phyloP scores from a whole-genome alignment of 2,329 filamentous ascomycete genomes.

The Paecilomyces variotii region DNA sequence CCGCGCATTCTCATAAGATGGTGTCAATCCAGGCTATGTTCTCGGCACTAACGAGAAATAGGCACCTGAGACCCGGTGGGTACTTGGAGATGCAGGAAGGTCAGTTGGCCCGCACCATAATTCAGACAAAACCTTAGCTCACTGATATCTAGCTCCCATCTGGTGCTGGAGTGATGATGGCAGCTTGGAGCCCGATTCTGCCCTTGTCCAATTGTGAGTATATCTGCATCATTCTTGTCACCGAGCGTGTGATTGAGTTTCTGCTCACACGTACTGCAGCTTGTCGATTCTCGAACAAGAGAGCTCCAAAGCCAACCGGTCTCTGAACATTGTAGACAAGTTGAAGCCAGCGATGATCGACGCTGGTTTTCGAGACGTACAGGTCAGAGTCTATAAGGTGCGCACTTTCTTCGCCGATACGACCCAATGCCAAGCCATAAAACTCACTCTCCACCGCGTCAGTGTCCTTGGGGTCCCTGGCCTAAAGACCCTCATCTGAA shows the following conservation, averaged over 20 bases:
- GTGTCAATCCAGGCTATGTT: not conserved
- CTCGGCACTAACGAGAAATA: not conserved
- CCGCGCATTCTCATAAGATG: not conserved
- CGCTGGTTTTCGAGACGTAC: not conserved
- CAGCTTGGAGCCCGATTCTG: constrained; percentile 3
- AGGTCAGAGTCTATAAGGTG: not conserved
- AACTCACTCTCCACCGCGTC: not conserved
- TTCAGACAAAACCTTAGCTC: not conserved
- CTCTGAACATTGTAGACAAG: not conserved
- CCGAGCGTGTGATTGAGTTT: not conserved
- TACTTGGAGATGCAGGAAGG: constrained; percentile 11
- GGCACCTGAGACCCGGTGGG: constrained; percentile 15
- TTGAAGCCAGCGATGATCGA: not conserved
- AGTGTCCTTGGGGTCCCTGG: constrained; percentile 8
- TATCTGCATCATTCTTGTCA: not conserved
- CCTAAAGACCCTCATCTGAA: constrained; percentile 6
- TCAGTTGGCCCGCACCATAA: not conserved
- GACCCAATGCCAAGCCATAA: not conserved
- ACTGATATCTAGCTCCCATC: constrained; percentile 1
- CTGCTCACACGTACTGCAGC: not conserved
- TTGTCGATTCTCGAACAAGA: not conserved
- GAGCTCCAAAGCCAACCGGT: not conserved
- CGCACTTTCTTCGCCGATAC: not conserved
- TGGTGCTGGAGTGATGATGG: constrained; percentile 11
- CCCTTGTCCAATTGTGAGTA: constrained; percentile 3